Percentiles rank a stretch among this genome's conserved stretches.
Conservation (phyloP, 2,329 filamentous ascomycete species). For the Colletotrichum falcatum region DNA sequence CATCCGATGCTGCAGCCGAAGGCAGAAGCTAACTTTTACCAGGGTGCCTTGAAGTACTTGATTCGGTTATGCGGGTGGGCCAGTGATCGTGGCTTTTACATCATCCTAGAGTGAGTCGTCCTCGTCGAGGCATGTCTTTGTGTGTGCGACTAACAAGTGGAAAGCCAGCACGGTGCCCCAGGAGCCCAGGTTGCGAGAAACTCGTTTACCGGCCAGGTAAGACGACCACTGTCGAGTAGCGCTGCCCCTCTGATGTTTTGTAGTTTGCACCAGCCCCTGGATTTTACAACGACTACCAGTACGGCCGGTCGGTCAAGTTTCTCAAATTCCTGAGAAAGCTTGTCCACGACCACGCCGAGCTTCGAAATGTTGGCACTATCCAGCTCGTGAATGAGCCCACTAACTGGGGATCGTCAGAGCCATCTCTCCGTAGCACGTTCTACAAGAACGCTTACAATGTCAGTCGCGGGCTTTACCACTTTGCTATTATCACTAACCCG, state of each 20-base stretch:
- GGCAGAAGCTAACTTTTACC: neutral
- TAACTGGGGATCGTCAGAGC: conserved; percentile 49
- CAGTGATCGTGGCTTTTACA: conserved; percentile 61
- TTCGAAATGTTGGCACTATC: conserved; percentile 69
- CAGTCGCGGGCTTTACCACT: neutral
- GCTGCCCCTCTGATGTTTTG: neutral
- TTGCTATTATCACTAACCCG: neutral
- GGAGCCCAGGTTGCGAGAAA: conserved; percentile 60
- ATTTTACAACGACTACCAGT: conserved; percentile 69
- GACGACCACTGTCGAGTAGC: neutral
- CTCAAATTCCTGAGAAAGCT: conserved; percentile 66
- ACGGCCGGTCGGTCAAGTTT: conserved; percentile 65
- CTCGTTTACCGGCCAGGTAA: conserved; percentile 59
- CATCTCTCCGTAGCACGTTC: conserved; percentile 54
- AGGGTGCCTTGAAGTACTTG: conserved; percentile 60
- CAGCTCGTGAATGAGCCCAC: conserved; percentile 70
- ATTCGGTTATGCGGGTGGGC: conserved; percentile 61
- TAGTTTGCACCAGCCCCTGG: conserved; percentile 51
- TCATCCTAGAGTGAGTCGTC: conserved; percentile 58
- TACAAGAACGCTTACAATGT: conserved; percentile 58
- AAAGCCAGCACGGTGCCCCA: conserved; percentile 60
- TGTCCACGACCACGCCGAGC: conserved; percentile 61
- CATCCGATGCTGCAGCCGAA: neutral
- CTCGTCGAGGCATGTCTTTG: too few species aligned
- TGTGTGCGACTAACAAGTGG: neutral